Evolutionary conservation across 805 yeast genomes (phyloP), one percentile per base, ranked within the genome.

Genomic region (Ogataea parapolymorpha): DNA sequence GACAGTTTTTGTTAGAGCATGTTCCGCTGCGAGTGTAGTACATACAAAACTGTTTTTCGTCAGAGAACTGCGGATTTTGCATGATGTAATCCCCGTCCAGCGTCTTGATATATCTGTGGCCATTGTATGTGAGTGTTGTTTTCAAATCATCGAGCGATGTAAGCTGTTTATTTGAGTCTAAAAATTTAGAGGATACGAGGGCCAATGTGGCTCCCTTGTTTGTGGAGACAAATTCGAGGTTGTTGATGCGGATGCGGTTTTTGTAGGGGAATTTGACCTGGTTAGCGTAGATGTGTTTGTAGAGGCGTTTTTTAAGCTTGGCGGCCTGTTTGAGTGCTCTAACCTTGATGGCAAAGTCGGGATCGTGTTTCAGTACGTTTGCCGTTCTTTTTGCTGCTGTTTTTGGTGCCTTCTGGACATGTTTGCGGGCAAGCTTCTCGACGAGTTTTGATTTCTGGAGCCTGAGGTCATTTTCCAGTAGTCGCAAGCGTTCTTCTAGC

Each of bases 1-100:
- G 65, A 56, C 93, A 85, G 15, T 64, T 54, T 14, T 77, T 78
- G 46, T 74, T 72, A 35, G 64, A 62, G 55, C 93, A 70, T 58
- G 43, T 46, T 52, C 76, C 76, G 32, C 66, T 56, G 46, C 70
- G 57, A 11, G 67, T 54, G 51, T 58, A 70, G 29, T 48, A 59
- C 4, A 60, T 60, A 31, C 58, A 54, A 8, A 35, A 32, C 18
- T 46, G 52, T 23, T 35, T 36, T 15, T 32, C 34, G 16, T 20
- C 24, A 7, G 41, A 11, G 22, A 26, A 25, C 9, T 39, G 24
- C 15, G 47, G 47, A 13, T 40, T 32, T 34, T 50, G 50, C 27
- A 44, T 23, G 5, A 46, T 37, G 42, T 55, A 61, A 33, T 57
- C 59, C 11, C 59, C 62, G n/a, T 44, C 43, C 12, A 43, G 37